Base-by-base conservation (phyloP, 495 filamentous ascomycete genomes). In the Penicillium goetzii region DNA sequence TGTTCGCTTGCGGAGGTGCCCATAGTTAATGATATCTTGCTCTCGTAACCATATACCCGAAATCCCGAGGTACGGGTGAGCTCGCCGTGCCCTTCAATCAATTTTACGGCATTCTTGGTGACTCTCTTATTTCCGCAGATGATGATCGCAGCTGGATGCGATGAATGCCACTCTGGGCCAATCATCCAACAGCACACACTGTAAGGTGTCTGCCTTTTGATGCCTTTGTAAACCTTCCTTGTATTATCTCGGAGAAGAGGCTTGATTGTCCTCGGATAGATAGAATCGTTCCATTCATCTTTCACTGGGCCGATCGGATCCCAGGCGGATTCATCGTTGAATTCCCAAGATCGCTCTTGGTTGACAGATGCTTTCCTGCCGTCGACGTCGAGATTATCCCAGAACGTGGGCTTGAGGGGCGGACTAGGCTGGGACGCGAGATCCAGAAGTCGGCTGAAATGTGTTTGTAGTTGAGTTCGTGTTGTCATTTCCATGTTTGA, bases 131-230 rank as follows among this genome's bases (percentile, higher is more conserved):
- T 45, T 45, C 41, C 41, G 41, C 41, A 45, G 19, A 45, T 23
- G 19, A 45, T 23, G 19, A 45, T 45, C 41, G 19, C 41, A 11
- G 41, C 41, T 45, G n/a, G 41, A 45, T 21, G 41, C 8, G 41
- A 45, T 11, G 41, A 45, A 23, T 45, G 19, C 41, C 41, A 45
- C 41, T 45, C 41, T 21, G 2, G 6, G 19, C 41, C 41, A 45
- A 45, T 21, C 41, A 45, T 45, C 41, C 41, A 45, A 8, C 41
- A 45, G 3, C n/a, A 45, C 41, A 45, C 41, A 45, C 41, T 45
- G 41, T 21, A 45, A 45, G 41, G n/a, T 11, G 41, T 45, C 41
- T 45, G 41, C 19, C 14, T 45, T 21, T 45, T 45, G n/a, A 45
- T 7, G 8, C 19, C 19, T 3, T 45, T 9, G 19, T 23, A 45